These are phyloP conservation scores for Pythium scleroteichum DNA, from an alignment of 352 stramenopile species.

Conservation along the genomic window DNA sequence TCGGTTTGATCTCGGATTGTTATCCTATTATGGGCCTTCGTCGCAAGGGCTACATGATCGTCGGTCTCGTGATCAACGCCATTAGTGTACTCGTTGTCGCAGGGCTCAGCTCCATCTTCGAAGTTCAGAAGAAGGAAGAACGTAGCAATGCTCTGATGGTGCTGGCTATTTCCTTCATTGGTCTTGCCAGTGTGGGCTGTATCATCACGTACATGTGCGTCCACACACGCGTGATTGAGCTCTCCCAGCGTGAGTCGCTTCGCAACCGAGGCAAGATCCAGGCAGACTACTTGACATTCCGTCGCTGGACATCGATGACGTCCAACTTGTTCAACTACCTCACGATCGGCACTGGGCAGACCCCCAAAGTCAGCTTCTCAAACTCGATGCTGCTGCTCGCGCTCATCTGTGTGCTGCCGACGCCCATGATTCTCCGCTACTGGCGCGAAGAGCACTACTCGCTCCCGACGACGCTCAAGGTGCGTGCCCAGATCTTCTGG, in stretches of 20 bases:
- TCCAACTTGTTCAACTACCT: conserved; percentile 56
- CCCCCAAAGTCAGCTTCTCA: conserved; percentile 44
- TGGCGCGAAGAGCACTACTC: conserved; percentile 72
- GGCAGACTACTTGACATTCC: conserved; percentile 65
- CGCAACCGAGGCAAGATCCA: conserved; percentile 55
- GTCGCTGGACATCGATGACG: conserved; percentile 51
- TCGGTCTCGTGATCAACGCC: conserved; percentile 71
- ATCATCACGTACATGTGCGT: conserved; percentile 69
- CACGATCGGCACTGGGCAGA: conserved; percentile 36
- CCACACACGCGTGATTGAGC: conserved; percentile 64
- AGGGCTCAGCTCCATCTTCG: conserved; percentile 50
- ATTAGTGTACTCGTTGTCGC: conserved; percentile 61
- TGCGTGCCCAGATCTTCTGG: conserved; percentile 63
- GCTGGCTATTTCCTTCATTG: conserved; percentile 42
- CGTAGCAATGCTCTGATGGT: conserved; percentile 39
- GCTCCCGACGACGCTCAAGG: conserved; percentile 59
- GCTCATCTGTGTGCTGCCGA: conserved; percentile 51
- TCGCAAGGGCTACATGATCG: conserved; percentile 91
- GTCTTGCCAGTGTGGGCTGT: conserved; percentile 53
- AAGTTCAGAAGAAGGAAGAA: conserved; percentile 26
- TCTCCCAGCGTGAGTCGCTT: conserved; percentile 65
- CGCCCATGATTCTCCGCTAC: conserved; percentile 51
- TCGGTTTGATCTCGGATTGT: conserved; percentile 88
- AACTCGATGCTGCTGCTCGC: conserved; percentile 48
- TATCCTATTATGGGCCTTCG: conserved; percentile 90